Base-by-base conservation (phyloP, 2,329 filamentous ascomycete genomes). In the Berkeleyomyces rouxiae region DNA sequence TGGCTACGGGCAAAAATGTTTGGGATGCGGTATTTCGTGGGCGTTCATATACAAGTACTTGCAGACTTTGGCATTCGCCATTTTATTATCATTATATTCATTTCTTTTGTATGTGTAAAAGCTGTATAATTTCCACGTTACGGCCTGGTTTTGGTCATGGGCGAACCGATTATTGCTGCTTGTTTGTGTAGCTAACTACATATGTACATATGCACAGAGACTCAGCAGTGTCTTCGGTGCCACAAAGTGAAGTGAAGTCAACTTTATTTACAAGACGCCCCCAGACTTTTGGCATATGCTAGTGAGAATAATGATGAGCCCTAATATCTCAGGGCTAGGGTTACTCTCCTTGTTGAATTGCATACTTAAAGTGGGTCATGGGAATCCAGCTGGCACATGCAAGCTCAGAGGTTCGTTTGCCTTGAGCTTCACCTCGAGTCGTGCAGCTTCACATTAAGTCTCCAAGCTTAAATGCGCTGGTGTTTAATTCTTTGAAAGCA, bases 1-100 rank as follows among this genome's bases (percentile, higher is more conserved):
- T 37, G 43, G 53, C 40, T 57, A 31, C 51, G 49, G 64, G 60
- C 58, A 64, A 66, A 66, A 67, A 23, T 61, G 63, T 47, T 63
- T 63, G 40, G 61, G 39, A 44, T 58, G 59, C 43, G 37, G 57
- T 37, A 51, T 51, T 40, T 44, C 55, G 53, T 61, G 7, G 55
- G 61, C 40, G 57, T 63, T 63, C 49, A 63, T 36, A 44, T 63
- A 37, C 63, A 66, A 63, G 43, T 59, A 39, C 16, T 42, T 62
- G 23, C 23, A 23, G 23, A 23, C 23, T 23, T 23, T 23, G 23
- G 23, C 23, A 23, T 23, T 23, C 23, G 23, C 23, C 23, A 23
- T 23, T 23, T 23, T 2, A 23, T 23, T 23, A 31, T 59, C 23
- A 31, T 59, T 59, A 16, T 44, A 43, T 59, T 36, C 13, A 44